Evolutionary conservation across 2,329 filamentous ascomycete species (phyloP).

Genomic region (Ophiocordyceps camponoti-rufipedis): DNA sequence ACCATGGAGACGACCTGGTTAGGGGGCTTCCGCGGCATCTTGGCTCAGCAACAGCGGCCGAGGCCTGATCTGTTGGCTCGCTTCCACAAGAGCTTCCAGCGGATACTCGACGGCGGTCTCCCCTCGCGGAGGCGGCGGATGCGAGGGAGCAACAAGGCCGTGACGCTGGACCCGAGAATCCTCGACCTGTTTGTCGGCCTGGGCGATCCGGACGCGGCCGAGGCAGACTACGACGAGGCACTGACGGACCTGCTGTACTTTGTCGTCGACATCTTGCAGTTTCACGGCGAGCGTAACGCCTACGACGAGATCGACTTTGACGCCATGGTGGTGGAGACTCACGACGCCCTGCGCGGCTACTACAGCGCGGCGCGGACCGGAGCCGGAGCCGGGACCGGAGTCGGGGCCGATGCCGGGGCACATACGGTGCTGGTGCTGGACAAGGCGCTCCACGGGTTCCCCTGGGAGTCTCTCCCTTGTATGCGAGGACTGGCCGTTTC

Average conservation of each 20-base stretch:
- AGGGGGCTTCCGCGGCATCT: constrained; percentile 86
- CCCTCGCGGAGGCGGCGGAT: constrained; percentile 54
- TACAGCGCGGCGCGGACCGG: constrained; percentile 30
- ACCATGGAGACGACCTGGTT: constrained; percentile 91
- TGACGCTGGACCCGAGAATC: constrained; percentile 41
- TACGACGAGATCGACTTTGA: constrained; percentile 98
- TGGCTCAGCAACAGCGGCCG: constrained; percentile 48
- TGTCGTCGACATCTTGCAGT: constrained; percentile 88
- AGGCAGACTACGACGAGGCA: constrained; percentile 65
- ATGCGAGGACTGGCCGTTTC: constrained; percentile 65
- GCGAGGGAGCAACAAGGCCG: constrained; percentile 30
- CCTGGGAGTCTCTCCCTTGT: constrained; percentile 90
- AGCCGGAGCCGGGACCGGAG: constrained; percentile 4
- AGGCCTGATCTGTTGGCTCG: constrained; percentile 47
- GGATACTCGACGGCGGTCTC: constrained; percentile 65
- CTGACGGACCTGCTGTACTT: constrained; percentile 92
- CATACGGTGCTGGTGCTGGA: constrained; percentile 87
- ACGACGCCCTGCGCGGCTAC: constrained; percentile 69
- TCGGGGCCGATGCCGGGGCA: constrained; percentile 21
- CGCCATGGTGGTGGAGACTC: constrained; percentile 68
- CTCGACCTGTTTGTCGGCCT: constrained; percentile 80
- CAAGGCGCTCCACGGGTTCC: constrained; percentile 77
- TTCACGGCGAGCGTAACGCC: constrained; percentile 88
- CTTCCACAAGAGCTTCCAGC: constrained; percentile 64
- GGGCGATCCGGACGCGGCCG: constrained; percentile 49